A percentile compares a stretch with the other conserved stretches of the same genome.
These are phyloP conservation scores for Hymenoscyphus infarciens DNA, from an alignment of 2,329 filamentous ascomycete species.

Conservation along the genomic window DNA sequence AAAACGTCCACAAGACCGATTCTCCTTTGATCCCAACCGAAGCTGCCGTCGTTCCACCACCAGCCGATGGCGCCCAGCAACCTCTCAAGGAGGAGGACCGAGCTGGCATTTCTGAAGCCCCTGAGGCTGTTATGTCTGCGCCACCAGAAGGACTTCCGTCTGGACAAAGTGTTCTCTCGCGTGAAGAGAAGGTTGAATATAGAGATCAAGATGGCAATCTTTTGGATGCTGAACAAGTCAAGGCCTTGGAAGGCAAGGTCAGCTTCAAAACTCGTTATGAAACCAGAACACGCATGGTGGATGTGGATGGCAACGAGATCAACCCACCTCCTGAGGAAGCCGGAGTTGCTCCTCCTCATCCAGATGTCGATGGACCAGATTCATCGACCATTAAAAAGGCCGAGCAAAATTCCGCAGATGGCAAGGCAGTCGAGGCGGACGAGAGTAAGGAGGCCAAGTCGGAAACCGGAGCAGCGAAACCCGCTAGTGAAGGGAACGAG, in stretches of 20 bases:
- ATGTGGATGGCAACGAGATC: conserved; percentile 75
- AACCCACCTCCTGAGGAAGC: conserved; percentile 23
- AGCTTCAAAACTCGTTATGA: conserved; percentile 95
- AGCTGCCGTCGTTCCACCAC: conserved; percentile 25
- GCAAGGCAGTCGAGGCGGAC: conserved; percentile 44
- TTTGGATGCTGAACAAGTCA: conserved; percentile 78
- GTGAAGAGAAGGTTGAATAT: conserved; percentile 87
- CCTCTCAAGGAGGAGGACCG: conserved; percentile 28
- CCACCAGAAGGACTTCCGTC: conserved; percentile 16
- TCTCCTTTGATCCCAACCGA: conserved; percentile 31
- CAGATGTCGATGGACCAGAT: conserved; percentile 53
- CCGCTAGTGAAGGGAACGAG: conserved; percentile 60
- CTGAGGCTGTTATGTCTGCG: conserved; percentile 22
- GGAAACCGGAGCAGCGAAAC: conserved; percentile 47
- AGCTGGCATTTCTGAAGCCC: conserved; percentile 32
- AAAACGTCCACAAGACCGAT: conserved; percentile 31
- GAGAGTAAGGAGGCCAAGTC: conserved; percentile 55
- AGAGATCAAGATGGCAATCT: conserved; percentile 92
- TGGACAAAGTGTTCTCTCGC: conserved; percentile 34
- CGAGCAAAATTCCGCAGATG: conserved; percentile 37
- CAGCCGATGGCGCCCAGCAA: conserved; percentile 27
- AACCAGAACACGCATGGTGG: conserved; percentile 83
- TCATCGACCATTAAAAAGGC: conserved; percentile 50
- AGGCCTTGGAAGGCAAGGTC: conserved; percentile 83
- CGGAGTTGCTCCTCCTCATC: conserved; percentile 35